Conservation (phyloP, 352 stramenopile genomes). For the Globisporangium nagaii region DNA sequence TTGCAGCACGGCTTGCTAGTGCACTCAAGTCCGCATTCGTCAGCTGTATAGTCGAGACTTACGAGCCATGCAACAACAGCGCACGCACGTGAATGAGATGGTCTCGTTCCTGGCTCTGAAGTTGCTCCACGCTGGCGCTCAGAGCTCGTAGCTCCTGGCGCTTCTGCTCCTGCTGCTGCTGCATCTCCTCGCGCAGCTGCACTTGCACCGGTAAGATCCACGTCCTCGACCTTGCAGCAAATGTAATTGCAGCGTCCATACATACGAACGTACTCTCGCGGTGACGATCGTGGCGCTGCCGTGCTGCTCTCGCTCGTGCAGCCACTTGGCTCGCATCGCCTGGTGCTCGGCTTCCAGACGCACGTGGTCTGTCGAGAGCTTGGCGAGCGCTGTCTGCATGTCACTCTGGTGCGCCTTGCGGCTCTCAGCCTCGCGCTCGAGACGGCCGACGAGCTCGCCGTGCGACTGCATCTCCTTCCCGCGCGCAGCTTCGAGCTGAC, state of each 20-base stretch:
- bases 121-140: neutral
- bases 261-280: neutral
- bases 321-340: slow-evolving; percentile 12
- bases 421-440: slow-evolving; percentile 28
- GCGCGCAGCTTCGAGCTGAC: slow-evolving; percentile 36
- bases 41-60: too few relatives aligned
- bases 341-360: slow-evolving; percentile 33
- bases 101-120: neutral
- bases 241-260: too few relatives aligned
- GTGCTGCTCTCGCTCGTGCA: slow-evolving; percentile 6
- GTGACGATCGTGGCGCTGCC: neutral
- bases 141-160: slow-evolving; percentile 9
- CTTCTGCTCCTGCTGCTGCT: slow-evolving; percentile 13
- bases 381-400: slow-evolving; percentile 31
- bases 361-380: slow-evolving; percentile 34
- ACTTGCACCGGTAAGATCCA: too few relatives aligned
- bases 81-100: slow-evolving; percentile 4
- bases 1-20: slow-evolving; percentile 6
- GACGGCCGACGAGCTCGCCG: slow-evolving; percentile 23
- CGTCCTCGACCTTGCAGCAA: too few relatives aligned
- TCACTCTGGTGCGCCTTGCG: slow-evolving; percentile 21
- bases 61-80: too few relatives aligned
- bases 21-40: neutral
- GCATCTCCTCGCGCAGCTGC: slow-evolving; percentile 6
- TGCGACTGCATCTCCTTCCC: slow-evolving; percentile 46